Evolutionary conservation across 2,329 filamentous ascomycete genomes (phyloP).

Genomic region (Aureobasidium sp.): DNA sequence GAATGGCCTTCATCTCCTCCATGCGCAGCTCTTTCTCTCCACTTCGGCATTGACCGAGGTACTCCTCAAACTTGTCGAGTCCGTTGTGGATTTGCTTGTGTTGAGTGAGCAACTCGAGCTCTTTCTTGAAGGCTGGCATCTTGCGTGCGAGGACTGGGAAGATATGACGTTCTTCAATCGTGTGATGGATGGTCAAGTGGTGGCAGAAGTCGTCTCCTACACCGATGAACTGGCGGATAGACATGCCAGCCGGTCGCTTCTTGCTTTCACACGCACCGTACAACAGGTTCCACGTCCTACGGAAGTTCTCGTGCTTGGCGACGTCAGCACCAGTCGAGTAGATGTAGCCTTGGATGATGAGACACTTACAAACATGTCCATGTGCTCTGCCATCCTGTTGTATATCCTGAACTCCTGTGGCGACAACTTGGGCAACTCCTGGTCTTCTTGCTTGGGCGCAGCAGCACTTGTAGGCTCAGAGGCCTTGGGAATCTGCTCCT

Average conservation of each 20-base stretch:
- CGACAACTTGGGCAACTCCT: conserved; percentile 55
- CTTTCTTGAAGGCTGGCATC: conserved; percentile 69
- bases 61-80: conserved; percentile 29
- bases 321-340: neutral
- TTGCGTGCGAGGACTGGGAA: conserved; percentile 70
- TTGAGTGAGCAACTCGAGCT: conserved; percentile 63
- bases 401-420: conserved; percentile 61
- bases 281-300: conserved; percentile 63
- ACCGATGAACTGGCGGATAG: conserved; percentile 61
- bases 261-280: conserved; percentile 56
- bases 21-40: conserved; percentile 56
- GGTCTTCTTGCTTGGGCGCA: conserved; percentile 23
- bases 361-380: conserved; percentile 63
- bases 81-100: conserved; percentile 71
- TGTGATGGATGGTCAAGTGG: conserved; percentile 69
- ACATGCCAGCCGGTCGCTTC: conserved; percentile 56
- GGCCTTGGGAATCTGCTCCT: conserved; percentile 21
- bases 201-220: conserved; percentile 62
- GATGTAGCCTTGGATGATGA: neutral
- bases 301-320: conserved; percentile 59
- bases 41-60: conserved; percentile 31
- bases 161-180: conserved; percentile 73
- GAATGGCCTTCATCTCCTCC: conserved; percentile 57
- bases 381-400: conserved; percentile 66
- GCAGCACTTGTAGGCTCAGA: conserved; percentile 20